Percentiles rank a stretch among this genome's conserved stretches.
Conservation (phyloP, 73 alveolate species). For the Paramecium biaurelia region DNA sequence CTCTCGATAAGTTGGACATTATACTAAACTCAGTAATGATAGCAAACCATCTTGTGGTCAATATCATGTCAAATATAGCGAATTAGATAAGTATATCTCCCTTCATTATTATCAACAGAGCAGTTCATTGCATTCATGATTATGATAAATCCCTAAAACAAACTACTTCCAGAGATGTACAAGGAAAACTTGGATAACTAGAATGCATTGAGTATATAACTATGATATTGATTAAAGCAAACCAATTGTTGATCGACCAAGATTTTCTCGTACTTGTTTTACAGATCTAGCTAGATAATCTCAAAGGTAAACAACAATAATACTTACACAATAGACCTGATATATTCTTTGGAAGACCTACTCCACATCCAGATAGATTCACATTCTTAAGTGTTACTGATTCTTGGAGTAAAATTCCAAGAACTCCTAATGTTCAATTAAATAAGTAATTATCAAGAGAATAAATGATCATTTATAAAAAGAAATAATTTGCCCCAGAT, state of each 20-base stretch:
- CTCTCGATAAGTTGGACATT: neutral
- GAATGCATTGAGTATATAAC: neutral
- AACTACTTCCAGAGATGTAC: neutral
- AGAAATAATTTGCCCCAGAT: constrained; percentile 62
- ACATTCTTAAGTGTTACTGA: neutral
- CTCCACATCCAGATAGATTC: constrained; percentile 59
- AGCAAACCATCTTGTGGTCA: constrained; percentile 41
- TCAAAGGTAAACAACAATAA: neutral
- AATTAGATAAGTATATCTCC: constrained; percentile 24
- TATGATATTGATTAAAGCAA: neutral
- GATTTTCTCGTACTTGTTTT: neutral
- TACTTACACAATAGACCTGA: neutral
- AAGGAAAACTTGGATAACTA: neutral
- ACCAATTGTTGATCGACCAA: constrained; percentile 10
- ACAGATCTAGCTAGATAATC: neutral
- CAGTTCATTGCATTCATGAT: neutral
- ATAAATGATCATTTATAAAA: constrained; percentile 49
- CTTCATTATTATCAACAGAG: neutral
- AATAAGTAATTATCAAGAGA: constrained; percentile 49
- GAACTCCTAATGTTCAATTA: constrained; percentile 35
- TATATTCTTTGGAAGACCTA: constrained; percentile 30
- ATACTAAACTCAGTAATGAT: neutral
- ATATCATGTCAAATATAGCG: constrained; percentile 57
- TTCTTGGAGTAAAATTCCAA: constrained; percentile 58
- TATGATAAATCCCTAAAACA: neutral